Evolutionary conservation across 352 stramenopile genomes (phyloP), one percentile per base, ranked within the genome.

Genomic region (Sclerospora graminicola): DNA sequence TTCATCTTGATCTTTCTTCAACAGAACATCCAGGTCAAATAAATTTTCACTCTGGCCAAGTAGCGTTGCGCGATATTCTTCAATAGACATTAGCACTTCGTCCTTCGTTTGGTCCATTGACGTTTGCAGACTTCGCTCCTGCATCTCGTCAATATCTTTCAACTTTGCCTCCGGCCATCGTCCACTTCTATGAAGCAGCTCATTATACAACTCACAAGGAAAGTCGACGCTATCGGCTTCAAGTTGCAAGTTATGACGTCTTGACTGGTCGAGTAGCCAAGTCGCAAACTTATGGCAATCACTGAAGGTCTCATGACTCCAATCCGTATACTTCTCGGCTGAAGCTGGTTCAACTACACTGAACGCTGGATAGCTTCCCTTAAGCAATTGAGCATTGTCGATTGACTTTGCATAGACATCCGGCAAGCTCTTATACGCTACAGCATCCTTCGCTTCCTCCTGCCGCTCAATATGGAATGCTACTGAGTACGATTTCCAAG

Each of bases 401-500:
- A 19, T 18, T 1, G 35, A 29, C 1, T 26, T 26, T 3, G 10
- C 31, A 29, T 31, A 51, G 30, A 43, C 51, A 63, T 1, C 11
- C 4, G 10, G 68, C 44, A 5, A 26, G 4, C 3, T 7, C 6
- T 26, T 26, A 26, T 6, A 26, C 21, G 21, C 21, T 26, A 26
- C 21, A 16, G 73, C 68, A 45, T 87, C 75, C 9, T 83, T 62
- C 28, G 59, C 38, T 8, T 81, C 57, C 23, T 77, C 63, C 28
- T 85, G 63, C 40, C 69, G 36, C n/a, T 80, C 57, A 15, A 68
- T 57, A 44, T 64, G 46, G 59, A 84, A 61, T 45, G 68, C 41
- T 10, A 68, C 61, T 15, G 56, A 68, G 36, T 58, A 63, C 18
- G 62, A 60, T 15, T 37, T 62, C 57, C 58, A 82, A 16, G 54